Conservation (phyloP, 768 basidiomycete genomes). For the Strobilomyces confusus region DNA sequence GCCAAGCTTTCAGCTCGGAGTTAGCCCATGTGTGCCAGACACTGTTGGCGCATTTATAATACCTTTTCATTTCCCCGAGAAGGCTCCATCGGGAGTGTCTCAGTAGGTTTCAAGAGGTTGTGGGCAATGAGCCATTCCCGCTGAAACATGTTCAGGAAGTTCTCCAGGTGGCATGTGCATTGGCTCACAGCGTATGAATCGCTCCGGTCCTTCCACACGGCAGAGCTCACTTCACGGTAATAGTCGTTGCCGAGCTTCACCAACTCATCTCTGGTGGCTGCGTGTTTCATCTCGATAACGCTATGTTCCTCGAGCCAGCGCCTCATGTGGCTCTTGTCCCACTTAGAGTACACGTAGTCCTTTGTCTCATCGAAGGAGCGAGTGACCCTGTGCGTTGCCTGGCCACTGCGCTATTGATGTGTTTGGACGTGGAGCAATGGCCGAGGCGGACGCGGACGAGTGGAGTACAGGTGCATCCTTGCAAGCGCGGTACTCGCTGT, state of each 20-base stretch:
- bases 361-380: conserved; percentile 63
- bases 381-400: conserved; percentile 50
- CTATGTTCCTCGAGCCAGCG: conserved; percentile 73
- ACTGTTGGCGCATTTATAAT: conserved; percentile 54
- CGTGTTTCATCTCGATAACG: conserved; percentile 57
- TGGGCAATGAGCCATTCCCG: conserved; percentile 82
- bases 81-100: conserved; percentile 56
- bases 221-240: conserved; percentile 58
- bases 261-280: conserved; percentile 58
- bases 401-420: conserved; percentile 42
- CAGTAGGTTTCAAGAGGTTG: conserved; percentile 60
- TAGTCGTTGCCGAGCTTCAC: conserved; percentile 62
- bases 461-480: conserved; percentile 56
- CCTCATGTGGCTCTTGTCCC: conserved; percentile 77
- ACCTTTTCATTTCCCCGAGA: conserved; percentile 63
- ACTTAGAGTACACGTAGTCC: conserved; percentile 87
- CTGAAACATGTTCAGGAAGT: conserved; percentile 34
- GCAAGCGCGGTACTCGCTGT: conserved; percentile 62
- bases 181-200: conserved; percentile 71
- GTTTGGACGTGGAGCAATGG: conserved; percentile 40
- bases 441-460: conserved; percentile 43
- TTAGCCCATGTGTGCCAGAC: conserved; percentile 75
- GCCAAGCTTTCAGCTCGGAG: conserved; percentile 72
- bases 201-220: conserved; percentile 83
- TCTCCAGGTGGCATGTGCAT: neutral